Base-by-base conservation (phyloP, 1,139 yeast species). In the Meyerozyma athensensis region DNA sequence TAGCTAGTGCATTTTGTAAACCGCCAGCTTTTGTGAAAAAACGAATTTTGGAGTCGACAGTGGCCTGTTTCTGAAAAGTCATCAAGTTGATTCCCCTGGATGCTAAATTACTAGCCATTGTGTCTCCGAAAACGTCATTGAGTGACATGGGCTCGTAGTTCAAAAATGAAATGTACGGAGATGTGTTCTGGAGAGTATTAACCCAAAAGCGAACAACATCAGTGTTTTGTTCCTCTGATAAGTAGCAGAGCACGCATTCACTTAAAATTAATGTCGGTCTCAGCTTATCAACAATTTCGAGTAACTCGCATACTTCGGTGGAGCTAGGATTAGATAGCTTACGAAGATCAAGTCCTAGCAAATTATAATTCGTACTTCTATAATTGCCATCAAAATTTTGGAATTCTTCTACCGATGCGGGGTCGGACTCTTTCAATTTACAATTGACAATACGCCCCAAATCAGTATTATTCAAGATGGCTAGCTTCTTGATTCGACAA, bases 191-290 rank as follows among this genome's bases (percentile, higher is more conserved):
- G 19, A 70, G 51, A 9, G 42, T 30, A 1, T 45, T 36, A 9
- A 45, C 48, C 72, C 72, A 68, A 37, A 59, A 64, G 2, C 59
- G 45, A 6, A 92, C 59, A 7, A 87, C 71, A 5, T 52, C 38
- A 36, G 72, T 68, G 8, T 92, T 75, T 20, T 74, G 78, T 2
- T 59, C 58, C 0, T 86, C 80, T 4, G 77, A 72, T 43, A 86
- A 58, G 53, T 92, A 92, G 55, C 97, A 92, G 22, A 92, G 65
- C 35, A 90, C 90, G 60, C 97, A 92, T 58, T 92, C 98, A 40
- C 95, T 82, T 19, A 92, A 62, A 2, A 90, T 61, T 7, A 92
- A 54, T 0, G 97, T 87, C 1, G 95, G 94, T 1, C 62, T 35
- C 0, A 52, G 36, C 1, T 54, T 35, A 39, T 71, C 69, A 24